Evolutionary conservation across 306 rosid species (phyloP).

Genomic region (Pueraria montana): DNA sequence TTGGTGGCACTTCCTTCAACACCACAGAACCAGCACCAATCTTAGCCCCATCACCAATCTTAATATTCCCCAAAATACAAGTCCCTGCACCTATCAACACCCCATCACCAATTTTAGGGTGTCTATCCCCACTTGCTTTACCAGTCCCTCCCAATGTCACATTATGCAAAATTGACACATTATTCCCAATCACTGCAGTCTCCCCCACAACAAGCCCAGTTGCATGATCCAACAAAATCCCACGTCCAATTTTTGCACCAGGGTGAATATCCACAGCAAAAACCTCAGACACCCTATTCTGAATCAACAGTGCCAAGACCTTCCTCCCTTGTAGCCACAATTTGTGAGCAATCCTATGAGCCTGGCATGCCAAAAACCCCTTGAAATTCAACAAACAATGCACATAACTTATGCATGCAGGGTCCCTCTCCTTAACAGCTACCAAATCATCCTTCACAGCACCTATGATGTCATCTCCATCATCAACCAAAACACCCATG

Average conservation of each 20-base stretch:
- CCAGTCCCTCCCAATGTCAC: slow-evolving; percentile 97
- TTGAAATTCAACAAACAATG: slow-evolving; percentile 90
- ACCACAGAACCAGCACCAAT: slow-evolving; percentile 96
- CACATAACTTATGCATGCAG: slow-evolving; percentile 87
- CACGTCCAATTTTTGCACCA: slow-evolving; percentile 80
- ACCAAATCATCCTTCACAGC: slow-evolving; percentile 60
- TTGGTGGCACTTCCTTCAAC: slow-evolving; percentile 85
- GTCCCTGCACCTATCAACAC: slow-evolving; percentile 95
- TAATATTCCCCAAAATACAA: slow-evolving; percentile 86
- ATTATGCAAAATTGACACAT: slow-evolving; percentile 88
- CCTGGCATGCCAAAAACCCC: slow-evolving; percentile 82
- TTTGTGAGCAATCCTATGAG: slow-evolving; percentile 81
- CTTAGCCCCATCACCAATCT: slow-evolving; percentile 88
- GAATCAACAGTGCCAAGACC: slow-evolving; percentile 74
- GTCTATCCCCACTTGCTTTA: slow-evolving; percentile 79
- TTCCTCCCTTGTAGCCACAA: slow-evolving; percentile 75
- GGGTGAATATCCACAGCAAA: slow-evolving; percentile 93
- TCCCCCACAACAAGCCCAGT: slow-evolving; percentile 92
- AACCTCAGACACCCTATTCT: slow-evolving; percentile 83
- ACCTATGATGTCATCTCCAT: slow-evolving; percentile 53
- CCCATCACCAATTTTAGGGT: slow-evolving; percentile 93
- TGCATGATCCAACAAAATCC: slow-evolving; percentile 86
- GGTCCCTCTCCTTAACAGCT: slow-evolving; percentile 86
- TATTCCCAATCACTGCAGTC: slow-evolving; percentile 85
- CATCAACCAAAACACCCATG: slow-evolving; percentile 51